Percentiles rank a stretch among this genome's conserved stretches.
Conservation (phyloP, 352 stramenopile genomes). For the Globisporangium radiosum region DNA sequence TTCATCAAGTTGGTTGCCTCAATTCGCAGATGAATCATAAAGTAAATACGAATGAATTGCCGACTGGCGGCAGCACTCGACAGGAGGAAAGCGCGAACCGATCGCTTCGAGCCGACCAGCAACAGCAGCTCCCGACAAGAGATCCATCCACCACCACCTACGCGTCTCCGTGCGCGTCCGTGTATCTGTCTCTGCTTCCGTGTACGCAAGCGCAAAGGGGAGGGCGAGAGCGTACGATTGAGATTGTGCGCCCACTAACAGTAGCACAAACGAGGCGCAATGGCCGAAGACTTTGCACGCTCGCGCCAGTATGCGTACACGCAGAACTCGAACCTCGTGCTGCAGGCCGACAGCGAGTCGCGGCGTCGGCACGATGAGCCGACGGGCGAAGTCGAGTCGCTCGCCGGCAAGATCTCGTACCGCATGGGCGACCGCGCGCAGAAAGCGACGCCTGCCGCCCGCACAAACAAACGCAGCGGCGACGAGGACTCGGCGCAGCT, state of each 20-base stretch:
- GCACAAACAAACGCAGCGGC: constrained; percentile 29
- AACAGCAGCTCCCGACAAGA: too few relatives aligned
- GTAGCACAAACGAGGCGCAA: constrained; percentile 16
- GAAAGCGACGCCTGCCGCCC: constrained; percentile 42
- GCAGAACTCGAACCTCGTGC: constrained; percentile 93
- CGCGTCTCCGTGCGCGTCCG: background rate
- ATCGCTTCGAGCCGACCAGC: too few relatives aligned
- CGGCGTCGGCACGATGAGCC: constrained; percentile 73
- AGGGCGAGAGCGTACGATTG: background rate
- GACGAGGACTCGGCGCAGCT: constrained; percentile 36
- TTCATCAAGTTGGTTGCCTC: too few relatives aligned
- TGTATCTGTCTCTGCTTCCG: background rate
- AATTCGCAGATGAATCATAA: too few relatives aligned
- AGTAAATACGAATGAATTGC: too few relatives aligned
- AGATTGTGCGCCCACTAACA: background rate
- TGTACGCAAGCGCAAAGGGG: too few relatives aligned
- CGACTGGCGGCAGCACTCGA: too few relatives aligned
- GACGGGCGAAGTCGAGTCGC: constrained; percentile 83
- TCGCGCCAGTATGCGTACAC: constrained; percentile 90
- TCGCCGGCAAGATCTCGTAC: constrained; percentile 69
- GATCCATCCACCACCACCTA: background rate
- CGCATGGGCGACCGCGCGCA: constrained; percentile 83
- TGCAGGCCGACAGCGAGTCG: constrained; percentile 87
- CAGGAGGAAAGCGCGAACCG: too few relatives aligned
- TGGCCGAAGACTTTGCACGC: constrained; percentile 87